phyloP scores from a whole-genome alignment of 2,329 filamentous ascomycete species.

The Neonectria magnoliae region DNA sequence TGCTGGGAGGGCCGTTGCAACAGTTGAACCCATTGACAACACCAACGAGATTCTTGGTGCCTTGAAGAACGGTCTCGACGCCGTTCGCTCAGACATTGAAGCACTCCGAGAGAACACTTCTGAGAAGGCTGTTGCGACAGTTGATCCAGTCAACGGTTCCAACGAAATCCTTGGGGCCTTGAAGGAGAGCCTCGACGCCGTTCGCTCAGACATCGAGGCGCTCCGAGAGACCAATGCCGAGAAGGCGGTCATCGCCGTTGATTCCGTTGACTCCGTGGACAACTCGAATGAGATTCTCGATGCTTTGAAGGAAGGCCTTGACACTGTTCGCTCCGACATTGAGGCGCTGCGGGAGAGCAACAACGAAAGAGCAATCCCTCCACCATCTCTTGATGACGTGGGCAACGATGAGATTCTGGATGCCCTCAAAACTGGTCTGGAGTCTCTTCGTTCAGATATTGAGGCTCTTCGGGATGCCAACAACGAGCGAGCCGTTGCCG shows the following conservation, averaged over 20 bases:
- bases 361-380: conserved; percentile 72
- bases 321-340: conserved; percentile 77
- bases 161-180: conserved; percentile 78
- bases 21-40: conserved; percentile 51
- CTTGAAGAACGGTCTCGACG: conserved; percentile 81
- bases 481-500: conserved; percentile 64
- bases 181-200: conserved; percentile 37
- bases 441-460: conserved; percentile 77
- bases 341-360: conserved; percentile 70
- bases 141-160: conserved; percentile 57
- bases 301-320: conserved; percentile 81
- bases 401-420: conserved; percentile 84
- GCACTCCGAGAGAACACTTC: conserved; percentile 70
- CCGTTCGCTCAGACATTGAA: conserved; percentile 81
- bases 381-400: conserved; percentile 68
- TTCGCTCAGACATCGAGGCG: conserved; percentile 37
- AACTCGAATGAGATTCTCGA: conserved; percentile 79
- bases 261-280: conserved; percentile 55
- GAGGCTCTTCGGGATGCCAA: conserved; percentile 73
- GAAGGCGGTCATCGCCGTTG: conserved; percentile 49
- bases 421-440: conserved; percentile 81
- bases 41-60: conserved; percentile 87
- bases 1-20: conserved; percentile 54
- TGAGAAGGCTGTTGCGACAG: conserved; percentile 51
- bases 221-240: conserved; percentile 72